These are phyloP conservation scores for Exophiala sideris DNA, from an alignment of 2,329 filamentous ascomycete species.

Conservation along the genomic window DNA sequence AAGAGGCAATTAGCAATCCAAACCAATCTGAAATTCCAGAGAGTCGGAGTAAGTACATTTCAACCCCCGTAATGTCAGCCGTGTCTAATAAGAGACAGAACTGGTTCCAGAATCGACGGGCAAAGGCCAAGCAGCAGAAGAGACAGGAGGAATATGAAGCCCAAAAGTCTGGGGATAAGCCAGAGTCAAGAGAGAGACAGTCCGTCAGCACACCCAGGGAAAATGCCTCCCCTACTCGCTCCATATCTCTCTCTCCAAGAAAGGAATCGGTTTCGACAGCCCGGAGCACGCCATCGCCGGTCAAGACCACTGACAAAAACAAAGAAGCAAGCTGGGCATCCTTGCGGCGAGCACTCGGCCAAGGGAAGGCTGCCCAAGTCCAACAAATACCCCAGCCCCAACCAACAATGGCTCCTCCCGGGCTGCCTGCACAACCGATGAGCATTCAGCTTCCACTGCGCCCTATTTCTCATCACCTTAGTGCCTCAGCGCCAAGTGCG, in stretches of 20 bases:
- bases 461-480: constrained; percentile 1
- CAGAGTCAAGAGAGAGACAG: constrained; percentile 2
- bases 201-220: constrained; percentile 22
- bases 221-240: constrained; percentile 30
- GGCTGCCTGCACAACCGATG: constrained; percentile 18
- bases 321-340: constrained; percentile 44
- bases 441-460: constrained; percentile 20
- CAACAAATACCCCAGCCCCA: constrained; percentile 21
- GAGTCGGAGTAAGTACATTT: constrained; percentile 45
- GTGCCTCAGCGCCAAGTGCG: constrained; percentile 3
- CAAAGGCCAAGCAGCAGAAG: constrained; percentile 52
- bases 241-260: constrained; percentile 26
- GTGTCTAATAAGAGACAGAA: constrained; percentile 37
- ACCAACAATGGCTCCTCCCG: constrained; percentile 14
- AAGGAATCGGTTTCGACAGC: constrained; percentile 37
- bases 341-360: constrained; percentile 43
- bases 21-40: constrained; percentile 47
- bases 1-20: constrained; percentile 49
- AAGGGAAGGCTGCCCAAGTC: constrained; percentile 39
- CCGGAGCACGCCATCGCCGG: constrained; percentile 8
- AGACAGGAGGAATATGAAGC: constrained; percentile 47
- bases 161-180: constrained; percentile 10
- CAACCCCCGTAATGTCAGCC: not conserved
- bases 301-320: constrained; percentile 31
- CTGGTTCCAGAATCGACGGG: constrained; percentile 53